Percentiles rank a stretch among this genome's conserved stretches.
Evolutionary conservation across 441 rosid genomes (phyloP).

Genomic region (Sinapis alba): DNA sequence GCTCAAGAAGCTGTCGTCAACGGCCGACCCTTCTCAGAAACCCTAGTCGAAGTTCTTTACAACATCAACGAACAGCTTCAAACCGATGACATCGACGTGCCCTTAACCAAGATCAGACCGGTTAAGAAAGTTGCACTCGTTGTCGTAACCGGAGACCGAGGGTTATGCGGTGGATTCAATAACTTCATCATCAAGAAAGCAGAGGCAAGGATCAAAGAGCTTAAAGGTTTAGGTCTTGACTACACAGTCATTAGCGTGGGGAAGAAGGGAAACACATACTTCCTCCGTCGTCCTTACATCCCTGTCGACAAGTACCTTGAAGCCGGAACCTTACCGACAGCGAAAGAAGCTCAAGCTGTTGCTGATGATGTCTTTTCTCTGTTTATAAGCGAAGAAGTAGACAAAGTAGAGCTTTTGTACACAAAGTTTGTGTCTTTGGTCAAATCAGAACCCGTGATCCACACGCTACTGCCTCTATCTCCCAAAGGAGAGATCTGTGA

Average conservation of each 20-base stretch:
- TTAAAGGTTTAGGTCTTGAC: slow-evolving; percentile 67
- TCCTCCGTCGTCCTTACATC: slow-evolving; percentile 68
- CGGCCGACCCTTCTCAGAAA: slow-evolving; percentile 86
- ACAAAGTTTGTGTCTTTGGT: slow-evolving; percentile 88
- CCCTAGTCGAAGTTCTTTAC: slow-evolving; percentile 86
- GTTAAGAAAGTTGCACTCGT: slow-evolving; percentile 88
- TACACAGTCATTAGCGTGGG: slow-evolving; percentile 87
- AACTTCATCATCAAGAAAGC: slow-evolving; percentile 74
- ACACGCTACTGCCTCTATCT: slow-evolving; percentile 84
- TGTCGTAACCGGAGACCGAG: slow-evolving; percentile 86
- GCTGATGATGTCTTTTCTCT: slow-evolving; percentile 93
- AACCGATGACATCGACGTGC: slow-evolving; percentile 78
- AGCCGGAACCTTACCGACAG: slow-evolving; percentile 66
- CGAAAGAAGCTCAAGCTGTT: slow-evolving; percentile 90
- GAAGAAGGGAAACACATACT: slow-evolving; percentile 84
- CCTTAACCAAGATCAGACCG: slow-evolving; percentile 78
- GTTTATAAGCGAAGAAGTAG: slow-evolving; percentile 86
- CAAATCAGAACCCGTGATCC: slow-evolving; percentile 91
- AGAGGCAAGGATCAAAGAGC: slow-evolving; percentile 63
- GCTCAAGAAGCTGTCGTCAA: slow-evolving; percentile 97
- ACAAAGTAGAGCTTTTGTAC: slow-evolving; percentile 91
- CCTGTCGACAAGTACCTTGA: slow-evolving; percentile 75
- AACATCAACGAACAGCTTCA: slow-evolving; percentile 85
- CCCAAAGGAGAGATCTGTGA: slow-evolving; percentile 90
- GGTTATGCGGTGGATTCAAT: slow-evolving; percentile 89